Evolutionary conservation across 1,139 yeast genomes (phyloP), one percentile per base, ranked within the genome.

Genomic region (Pichia sp.): DNA sequence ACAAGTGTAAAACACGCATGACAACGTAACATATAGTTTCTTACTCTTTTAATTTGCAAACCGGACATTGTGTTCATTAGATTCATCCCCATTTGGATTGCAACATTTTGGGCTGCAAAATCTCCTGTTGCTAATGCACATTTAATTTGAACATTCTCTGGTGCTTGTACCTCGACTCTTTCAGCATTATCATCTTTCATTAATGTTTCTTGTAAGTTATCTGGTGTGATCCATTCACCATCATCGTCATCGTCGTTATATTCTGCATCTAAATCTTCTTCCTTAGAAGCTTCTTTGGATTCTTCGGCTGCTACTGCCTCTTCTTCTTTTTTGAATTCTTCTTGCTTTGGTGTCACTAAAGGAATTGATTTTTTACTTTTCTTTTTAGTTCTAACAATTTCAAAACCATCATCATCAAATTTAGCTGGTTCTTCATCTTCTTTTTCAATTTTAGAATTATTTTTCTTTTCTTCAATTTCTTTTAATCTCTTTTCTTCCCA

Each of bases 191-290:
- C 77, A 56, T 85, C 90, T 62, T 82, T 82, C 42, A 80, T 65
- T 62, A 86, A 72, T 47, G 79, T 80, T 57, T 83, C 87, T 42
- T 77, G 73, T 40, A 92, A 67, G 59, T 89, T 90, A 8, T 86
- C 96, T 7, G 92, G 85, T 0, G 96, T 88, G 59, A 92, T 94
- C 98, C 98, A 92, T 45, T 87, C 97, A 23, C 94, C 96, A 56
- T 85, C 96, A 56, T 85, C 94, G 50, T 83, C 84, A 4, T 72
- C 80, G 20, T 73, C 83, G 40, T 77, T 74, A 47, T 72, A 78
- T 12, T 74, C 81, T 53, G 74, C 80, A 1, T 59, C 57, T 11
- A 65, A 58, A 24, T 56, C 61, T 23, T 57, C 44, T n/a, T 42
- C 30, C 3, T 25, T 16, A 26, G 34, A 40, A 16, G 46, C 39